These are phyloP conservation scores for Escallonia herrerae DNA, from an alignment of 129 eudicot genomes.

Conservation along the genomic window DNA sequence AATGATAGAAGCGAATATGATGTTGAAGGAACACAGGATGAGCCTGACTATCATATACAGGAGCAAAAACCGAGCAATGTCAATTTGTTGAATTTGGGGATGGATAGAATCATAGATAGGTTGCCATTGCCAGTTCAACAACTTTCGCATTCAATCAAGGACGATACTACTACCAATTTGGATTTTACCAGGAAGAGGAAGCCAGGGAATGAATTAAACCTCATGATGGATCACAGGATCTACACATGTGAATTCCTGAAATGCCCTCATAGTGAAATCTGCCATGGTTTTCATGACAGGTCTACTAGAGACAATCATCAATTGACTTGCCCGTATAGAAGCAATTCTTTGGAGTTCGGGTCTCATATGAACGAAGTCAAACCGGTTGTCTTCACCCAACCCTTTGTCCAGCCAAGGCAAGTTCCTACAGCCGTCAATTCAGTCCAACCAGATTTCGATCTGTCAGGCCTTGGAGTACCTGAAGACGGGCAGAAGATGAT, in stretches of 20 bases:
- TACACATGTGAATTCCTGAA: slow-evolving; percentile 49
- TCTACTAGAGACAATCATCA: slow-evolving; percentile 63
- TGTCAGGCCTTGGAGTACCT: slow-evolving; percentile 49
- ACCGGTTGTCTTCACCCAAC: slow-evolving; percentile 25
- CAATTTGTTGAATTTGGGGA: slow-evolving; percentile 20
- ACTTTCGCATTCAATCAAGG: slow-evolving; percentile 22
- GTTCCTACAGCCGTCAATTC: slow-evolving; percentile 8
- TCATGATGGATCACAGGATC: slow-evolving; percentile 38
- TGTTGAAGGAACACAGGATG: slow-evolving; percentile 51
- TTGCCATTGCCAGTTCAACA: slow-evolving; percentile 22
- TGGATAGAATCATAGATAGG: slow-evolving; percentile 7
- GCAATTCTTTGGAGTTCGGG: slow-evolving; percentile 23
- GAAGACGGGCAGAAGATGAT: slow-evolving; percentile 82
- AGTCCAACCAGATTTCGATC: slow-evolving; percentile 28
- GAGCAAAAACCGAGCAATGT: slow-evolving; percentile 53
- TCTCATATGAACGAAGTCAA: slow-evolving; percentile 25
- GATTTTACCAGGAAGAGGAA: slow-evolving; percentile 61
- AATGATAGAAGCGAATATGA: slow-evolving; percentile 62
- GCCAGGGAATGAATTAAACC: slow-evolving; percentile 24
- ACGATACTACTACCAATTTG: slow-evolving; percentile 19
- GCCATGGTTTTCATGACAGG: slow-evolving; percentile 57
- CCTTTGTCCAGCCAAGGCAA: slow-evolving; percentile 32
- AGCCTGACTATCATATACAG: slow-evolving; percentile 35
- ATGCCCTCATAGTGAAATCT: slow-evolving; percentile 52
- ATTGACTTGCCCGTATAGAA: slow-evolving; percentile 34